Conservation (phyloP, 257 asterid genomes). For the Primulina eburnea region DNA sequence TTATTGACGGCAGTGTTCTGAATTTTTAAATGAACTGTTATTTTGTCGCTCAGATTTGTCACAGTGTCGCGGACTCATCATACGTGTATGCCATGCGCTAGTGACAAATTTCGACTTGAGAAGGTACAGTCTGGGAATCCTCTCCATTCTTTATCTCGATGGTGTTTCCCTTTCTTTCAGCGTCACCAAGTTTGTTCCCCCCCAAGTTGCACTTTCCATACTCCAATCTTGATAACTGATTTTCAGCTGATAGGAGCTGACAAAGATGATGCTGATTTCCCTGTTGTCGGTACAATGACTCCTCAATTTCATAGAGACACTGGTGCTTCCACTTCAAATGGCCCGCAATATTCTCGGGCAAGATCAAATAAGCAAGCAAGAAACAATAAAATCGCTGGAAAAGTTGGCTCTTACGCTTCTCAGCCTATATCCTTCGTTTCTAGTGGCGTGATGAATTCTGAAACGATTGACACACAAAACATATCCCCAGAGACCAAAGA, state of each 20-base stretch:
- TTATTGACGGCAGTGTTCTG: slow-evolving; percentile 5
- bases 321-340: slow-evolving; percentile 27
- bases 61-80: slow-evolving; percentile 68
- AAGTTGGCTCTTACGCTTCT: slow-evolving; percentile 59
- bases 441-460: slow-evolving; percentile 62
- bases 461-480: slow-evolving; percentile 39
- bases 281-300: slow-evolving; percentile 39
- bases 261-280: slow-evolving; percentile 58
- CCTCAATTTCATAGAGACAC: slow-evolving; percentile 26
- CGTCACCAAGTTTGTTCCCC: slow-evolving; percentile 11
- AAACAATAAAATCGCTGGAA: slow-evolving; percentile 38
- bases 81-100: slow-evolving; percentile 81
- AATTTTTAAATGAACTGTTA: slow-evolving; percentile 6
- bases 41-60: slow-evolving; percentile 63
- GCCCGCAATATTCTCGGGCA: slow-evolving; percentile 34
- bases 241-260: slow-evolving; percentile 75
- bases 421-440: slow-evolving; percentile 86
- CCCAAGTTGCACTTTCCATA: background rate
- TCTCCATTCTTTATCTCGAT: background rate
- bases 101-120: slow-evolving; percentile 65
- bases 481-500: slow-evolving; percentile 30
- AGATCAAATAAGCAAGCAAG: slow-evolving; percentile 39
- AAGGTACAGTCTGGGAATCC: slow-evolving; percentile 44
- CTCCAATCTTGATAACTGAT: slow-evolving; percentile 10
- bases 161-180: background rate